Base-by-base conservation (phyloP, 2,329 filamentous ascomycete species). In the Ceratocystiopsis brevicomis region DNA sequence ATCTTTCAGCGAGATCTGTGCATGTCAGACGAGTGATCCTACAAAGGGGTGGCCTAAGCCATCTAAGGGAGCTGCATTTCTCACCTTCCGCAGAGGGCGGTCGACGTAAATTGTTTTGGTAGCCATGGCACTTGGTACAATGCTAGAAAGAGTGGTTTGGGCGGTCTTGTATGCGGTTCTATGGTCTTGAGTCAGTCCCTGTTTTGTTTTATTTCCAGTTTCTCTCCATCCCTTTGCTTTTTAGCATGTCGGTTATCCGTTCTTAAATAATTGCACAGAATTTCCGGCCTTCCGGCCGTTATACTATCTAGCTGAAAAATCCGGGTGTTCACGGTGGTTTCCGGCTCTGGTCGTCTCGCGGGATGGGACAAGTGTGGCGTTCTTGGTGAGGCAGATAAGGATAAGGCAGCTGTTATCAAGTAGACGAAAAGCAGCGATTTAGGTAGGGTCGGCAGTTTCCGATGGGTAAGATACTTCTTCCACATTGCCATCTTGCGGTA, bases 1-100 rank as follows among this genome's bases (percentile, higher is more conserved):
- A 52, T 73, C 58, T 39, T 57, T 60, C 14, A 76, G 60, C 4
- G 71, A 75, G 52, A 77, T 68, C 50, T 63, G 53, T 1, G 1
- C 25, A 4, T 9, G 25, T 30, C 25, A 30, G 25, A 30, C 25
- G 8, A 30, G 8, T 11, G 10, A 11, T 30, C 25, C 25, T 30
- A 11, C 10, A 9, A 30, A 30, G 25, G 25, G 5, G 10, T 11
- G 10, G 5, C 6, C 25, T 8, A 30, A 30, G 25, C 4, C 25
- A 9, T 10, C 10, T 9, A 9, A 30, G 40, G 16, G 13, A 8
- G 1, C 18, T 25, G 8, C 38, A 5, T 32, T 17, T n/a, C 47
- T 19, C 13, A 48, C 49, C 45, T 49, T 45, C 33, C 47, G 49
- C 40, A 50, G 44, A 16, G 39, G 39, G 38, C 49, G 44, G 8